These are phyloP conservation scores for Rhizophagus clarus DNA, from an alignment of 192 early-diverging fungal genomes.

Conservation along the genomic window DNA sequence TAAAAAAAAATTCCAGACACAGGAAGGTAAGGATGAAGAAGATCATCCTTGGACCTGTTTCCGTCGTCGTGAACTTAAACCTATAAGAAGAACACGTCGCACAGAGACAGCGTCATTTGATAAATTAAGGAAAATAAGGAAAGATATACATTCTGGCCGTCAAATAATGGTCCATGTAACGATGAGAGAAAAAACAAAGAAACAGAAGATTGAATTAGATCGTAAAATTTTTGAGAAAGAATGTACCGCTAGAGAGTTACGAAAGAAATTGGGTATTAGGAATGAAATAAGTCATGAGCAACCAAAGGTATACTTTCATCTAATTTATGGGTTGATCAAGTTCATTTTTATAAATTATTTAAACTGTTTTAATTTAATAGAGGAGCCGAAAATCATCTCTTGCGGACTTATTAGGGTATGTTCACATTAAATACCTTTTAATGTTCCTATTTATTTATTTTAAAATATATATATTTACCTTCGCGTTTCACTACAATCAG, in stretches of 20 bases:
- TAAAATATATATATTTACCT: not conserved
- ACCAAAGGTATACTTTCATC: not conserved
- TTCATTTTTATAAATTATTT: constrained; percentile 2
- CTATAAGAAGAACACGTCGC: constrained; percentile 83
- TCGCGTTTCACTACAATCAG: constrained; percentile 28
- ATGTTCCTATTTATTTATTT: not conserved
- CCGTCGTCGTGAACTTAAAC: constrained; percentile 90
- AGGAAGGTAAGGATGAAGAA: constrained; percentile 59
- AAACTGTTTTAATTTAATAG: constrained; percentile 44
- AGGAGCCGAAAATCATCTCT: constrained; percentile 47
- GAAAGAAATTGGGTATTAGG: constrained; percentile 70
- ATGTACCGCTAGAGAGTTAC: constrained; percentile 61
- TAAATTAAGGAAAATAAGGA: constrained; percentile 77
- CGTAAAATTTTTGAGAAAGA: constrained; percentile 76
- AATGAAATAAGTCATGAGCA: constrained; percentile 40
- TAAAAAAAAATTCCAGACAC: constrained; percentile 65
- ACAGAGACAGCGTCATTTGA: constrained; percentile 86
- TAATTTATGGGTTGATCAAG: not conserved
- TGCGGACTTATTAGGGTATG: constrained; percentile 44
- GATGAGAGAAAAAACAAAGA: constrained; percentile 75
- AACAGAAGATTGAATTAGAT: constrained; percentile 74
- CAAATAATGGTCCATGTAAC: constrained; percentile 80
- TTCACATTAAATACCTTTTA: not conserved
- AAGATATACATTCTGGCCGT: constrained; percentile 76
- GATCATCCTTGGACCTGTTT: constrained; percentile 96